Percentiles rank a stretch among this genome's conserved stretches.
These are phyloP conservation scores for Septoria linicola DNA, from an alignment of 2,329 filamentous ascomycete species.

Conservation along the genomic window DNA sequence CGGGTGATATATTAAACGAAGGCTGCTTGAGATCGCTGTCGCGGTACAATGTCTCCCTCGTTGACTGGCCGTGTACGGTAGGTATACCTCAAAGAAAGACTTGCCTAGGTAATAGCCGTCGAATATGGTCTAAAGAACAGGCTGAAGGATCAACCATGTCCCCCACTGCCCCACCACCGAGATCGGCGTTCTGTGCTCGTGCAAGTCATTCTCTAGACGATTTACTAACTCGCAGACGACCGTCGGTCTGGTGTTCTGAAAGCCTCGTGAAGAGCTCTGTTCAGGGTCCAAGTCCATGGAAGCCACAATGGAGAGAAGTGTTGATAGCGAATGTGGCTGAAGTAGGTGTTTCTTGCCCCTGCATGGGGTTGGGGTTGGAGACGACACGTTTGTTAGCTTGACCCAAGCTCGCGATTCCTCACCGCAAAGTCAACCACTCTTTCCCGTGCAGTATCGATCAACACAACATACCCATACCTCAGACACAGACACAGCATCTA, in stretches of 20 bases:
- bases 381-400: conserved; percentile 1
- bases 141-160: conserved; percentile 7
- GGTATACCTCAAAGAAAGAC: conserved; percentile 7
- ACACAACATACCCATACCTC: neutral
- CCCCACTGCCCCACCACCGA: conserved; percentile 3
- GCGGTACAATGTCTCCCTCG: no score
- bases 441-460: no score
- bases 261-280: no score
- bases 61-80: neutral
- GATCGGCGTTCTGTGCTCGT: conserved; percentile 3
- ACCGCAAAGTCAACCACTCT: no score
- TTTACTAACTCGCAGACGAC: no score
- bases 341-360: neutral
- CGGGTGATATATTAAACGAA: no score
- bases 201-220: no score
- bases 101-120: conserved; percentile 1
- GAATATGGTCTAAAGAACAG: neutral
- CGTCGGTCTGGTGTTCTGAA: no score
- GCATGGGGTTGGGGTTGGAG: conserved; percentile 7
- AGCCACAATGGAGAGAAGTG: no score
- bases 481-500: neutral
- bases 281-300: no score
- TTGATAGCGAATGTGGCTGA: no score
- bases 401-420: neutral
- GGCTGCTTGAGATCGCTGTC: no score